Evolutionary conservation across 257 asterid genomes (phyloP), one percentile per base, ranked within the genome.

Genomic region (Verbena officinalis): DNA sequence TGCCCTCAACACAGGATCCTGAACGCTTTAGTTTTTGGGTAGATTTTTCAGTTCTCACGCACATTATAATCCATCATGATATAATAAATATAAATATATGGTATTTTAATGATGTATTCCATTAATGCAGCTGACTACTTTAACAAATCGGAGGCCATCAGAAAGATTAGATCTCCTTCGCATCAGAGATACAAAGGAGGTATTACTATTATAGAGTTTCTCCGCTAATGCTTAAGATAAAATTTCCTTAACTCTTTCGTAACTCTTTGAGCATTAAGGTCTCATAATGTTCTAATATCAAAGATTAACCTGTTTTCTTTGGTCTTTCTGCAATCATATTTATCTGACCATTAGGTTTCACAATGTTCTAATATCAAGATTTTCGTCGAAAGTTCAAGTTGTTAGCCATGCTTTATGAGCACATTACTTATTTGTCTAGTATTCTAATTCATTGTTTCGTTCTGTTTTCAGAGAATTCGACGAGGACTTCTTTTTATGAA

Each of bases 21-120:
- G 99, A 88, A 78, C 84, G 82, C 62, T 88, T 94, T 73, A 94
- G 97, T 82, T 94, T 94, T 73, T 94, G 99, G 99, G 99, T 94
- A 94, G 52, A n/a, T n/a, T n/a, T n/a, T n/a, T 2, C 33, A 65
- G 49, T 42, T 36, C 16, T 70, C 31, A 19, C 52, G 24, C 43
- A 49, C 56, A 15, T 76, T 70, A 31, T 40, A 24, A 40, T 64
- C 62, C 51, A 61, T 64, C 40, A 62, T 48, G 59, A 62, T 31
- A 7, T 17, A 21, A 44, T 27, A 22, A 43, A n/a, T n/a, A n/a
- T n/a, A n/a, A 14, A 36, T 27, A 43, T 45, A 36, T 30, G 30
- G 20, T 42, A 50, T 44, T 40, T 55, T 51, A 60, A 44, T 55
- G 58, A 61, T 55, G 20, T 36, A 5, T 42, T 57, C n/a, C 65